phyloP scores from a whole-genome alignment of 352 stramenopile species.

The Globisporangium camurandrum region DNA sequence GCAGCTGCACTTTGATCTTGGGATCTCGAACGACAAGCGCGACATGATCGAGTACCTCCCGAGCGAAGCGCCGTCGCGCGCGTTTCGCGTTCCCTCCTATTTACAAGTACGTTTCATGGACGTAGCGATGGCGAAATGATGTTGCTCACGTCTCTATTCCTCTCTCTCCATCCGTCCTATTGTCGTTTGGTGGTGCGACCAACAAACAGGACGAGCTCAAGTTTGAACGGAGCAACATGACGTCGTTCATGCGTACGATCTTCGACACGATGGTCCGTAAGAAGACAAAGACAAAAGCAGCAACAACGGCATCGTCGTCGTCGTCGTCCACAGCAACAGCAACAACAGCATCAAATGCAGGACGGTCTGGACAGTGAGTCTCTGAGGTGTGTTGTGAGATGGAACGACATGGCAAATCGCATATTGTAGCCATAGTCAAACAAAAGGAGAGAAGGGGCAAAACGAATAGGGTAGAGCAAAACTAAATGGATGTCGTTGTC shows the following conservation, averaged over 20 bases:
- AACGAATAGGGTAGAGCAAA: too few species aligned
- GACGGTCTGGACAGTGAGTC: constrained; percentile 12
- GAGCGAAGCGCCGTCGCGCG: constrained; percentile 40
- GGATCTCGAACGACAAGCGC: constrained; percentile 44
- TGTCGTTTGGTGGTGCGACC: background rate
- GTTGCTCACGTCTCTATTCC: background rate
- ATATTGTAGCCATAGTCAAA: too few species aligned
- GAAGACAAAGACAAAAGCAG: too few species aligned
- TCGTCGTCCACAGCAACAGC: too few species aligned
- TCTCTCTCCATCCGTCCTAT: background rate
- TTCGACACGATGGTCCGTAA: constrained; percentile 78
- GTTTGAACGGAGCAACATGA: constrained; percentile 75
- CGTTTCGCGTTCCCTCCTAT: constrained; percentile 61
- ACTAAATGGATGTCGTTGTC: too few species aligned
- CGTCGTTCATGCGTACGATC: constrained; percentile 77
- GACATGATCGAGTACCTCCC: constrained; percentile 80
- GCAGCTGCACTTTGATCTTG: constrained; percentile 70
- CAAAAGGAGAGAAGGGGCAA: too few species aligned
- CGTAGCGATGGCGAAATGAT: background rate
- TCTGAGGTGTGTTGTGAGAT: too few species aligned
- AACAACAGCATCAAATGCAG: constrained; percentile 27
- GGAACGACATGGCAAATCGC: too few species aligned
- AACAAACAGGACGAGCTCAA: constrained; percentile 56
- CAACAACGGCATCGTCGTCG: too few species aligned
- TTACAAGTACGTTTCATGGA: constrained; percentile 57